Conservation (phyloP, 2,329 filamentous ascomycete species). For the Claviceps digitariae region DNA sequence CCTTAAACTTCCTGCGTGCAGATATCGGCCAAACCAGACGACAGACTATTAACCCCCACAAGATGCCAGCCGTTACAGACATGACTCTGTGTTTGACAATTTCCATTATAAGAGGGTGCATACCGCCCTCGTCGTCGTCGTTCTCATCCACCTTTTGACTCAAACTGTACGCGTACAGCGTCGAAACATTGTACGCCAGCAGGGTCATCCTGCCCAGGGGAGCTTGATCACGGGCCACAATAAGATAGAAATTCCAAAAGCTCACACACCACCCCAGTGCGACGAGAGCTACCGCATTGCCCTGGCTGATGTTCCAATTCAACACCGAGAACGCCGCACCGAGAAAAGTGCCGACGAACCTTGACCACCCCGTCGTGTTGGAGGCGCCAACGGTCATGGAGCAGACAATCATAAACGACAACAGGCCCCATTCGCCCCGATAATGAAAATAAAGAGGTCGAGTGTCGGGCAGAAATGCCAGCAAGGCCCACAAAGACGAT, state of each 20-base stretch:
- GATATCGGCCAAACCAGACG: conserved; percentile 81
- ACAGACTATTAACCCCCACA: conserved; percentile 81
- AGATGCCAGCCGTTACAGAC: conserved; percentile 65
- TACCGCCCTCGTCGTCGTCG: conserved; percentile 68
- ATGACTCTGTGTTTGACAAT: conserved; percentile 75
- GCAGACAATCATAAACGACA: conserved; percentile 92
- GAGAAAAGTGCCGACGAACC: conserved; percentile 69
- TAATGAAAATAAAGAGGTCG: conserved; percentile 66
- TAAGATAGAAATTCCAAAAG: conserved; percentile 72
- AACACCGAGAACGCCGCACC: conserved; percentile 60
- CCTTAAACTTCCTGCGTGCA: conserved; percentile 69
- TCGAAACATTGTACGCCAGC: conserved; percentile 84
- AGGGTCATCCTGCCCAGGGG: conserved; percentile 83
- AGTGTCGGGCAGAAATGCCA: conserved; percentile 64
- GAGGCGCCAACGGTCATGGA: conserved; percentile 89
- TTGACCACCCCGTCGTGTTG: conserved; percentile 73
- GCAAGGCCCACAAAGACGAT: conserved; percentile 68
- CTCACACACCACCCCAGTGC: conserved; percentile 68
- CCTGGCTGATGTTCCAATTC: conserved; percentile 61
- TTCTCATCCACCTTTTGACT: conserved; percentile 60
- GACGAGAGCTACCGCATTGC: conserved; percentile 56
- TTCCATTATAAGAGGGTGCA: conserved; percentile 64
- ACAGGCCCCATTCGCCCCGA: conserved; percentile 86
- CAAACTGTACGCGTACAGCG: conserved; percentile 79
- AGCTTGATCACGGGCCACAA: conserved; percentile 63